Evolutionary conservation across 2,329 filamentous ascomycete genomes (phyloP), one percentile per base, ranked within the genome.

Genomic region (Fusarium zealandicum): DNA sequence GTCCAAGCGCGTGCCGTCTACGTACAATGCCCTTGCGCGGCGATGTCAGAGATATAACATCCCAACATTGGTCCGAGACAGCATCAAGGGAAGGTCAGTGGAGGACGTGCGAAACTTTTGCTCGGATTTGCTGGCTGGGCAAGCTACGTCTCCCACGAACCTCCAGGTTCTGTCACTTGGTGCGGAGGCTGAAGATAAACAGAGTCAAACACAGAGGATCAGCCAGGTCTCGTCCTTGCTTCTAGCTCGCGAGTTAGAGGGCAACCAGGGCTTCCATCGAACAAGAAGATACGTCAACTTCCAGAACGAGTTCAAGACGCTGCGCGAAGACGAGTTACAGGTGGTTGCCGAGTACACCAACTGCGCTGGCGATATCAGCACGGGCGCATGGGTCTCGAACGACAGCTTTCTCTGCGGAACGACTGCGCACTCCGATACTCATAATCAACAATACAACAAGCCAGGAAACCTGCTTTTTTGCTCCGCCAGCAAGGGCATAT

Each of bases 361-460:
- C 60, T 86, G 83, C 45, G 84, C 85, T 25, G 85, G 85, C 4
- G 85, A 88, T 62, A 80, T 88, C 36, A 75, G 79, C 17, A 82
- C 84, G 3, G 75, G 86, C 41, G 77, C 76, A 14, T 88, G 85
- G 85, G 73, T 82, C 0, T 81, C 81, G 0, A 65, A 80, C 16
- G 67, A 76, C n/a, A 73, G 74, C 13, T 83, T 87, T 44, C 66
- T 88, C n/a, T 86, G 83, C 57, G 85, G 85, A 28, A 84, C 85
- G 0, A 85, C 83, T 0, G 81, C 82, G 1, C 85, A 88, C 69
- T 87, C 83, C 1, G 85, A 88, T 61, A 72, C 76, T 0, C 82
- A 85, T 35, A 88, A 87, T 51, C 84, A 87, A 64, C 84, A 87
- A 57, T 88, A 88, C 65, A 88, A 88, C 61, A 86, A 83, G 60